Evolutionary conservation across 257 asterid species (phyloP), one percentile per base, ranked within the genome.

Genomic region (Ilex asprella): DNA sequence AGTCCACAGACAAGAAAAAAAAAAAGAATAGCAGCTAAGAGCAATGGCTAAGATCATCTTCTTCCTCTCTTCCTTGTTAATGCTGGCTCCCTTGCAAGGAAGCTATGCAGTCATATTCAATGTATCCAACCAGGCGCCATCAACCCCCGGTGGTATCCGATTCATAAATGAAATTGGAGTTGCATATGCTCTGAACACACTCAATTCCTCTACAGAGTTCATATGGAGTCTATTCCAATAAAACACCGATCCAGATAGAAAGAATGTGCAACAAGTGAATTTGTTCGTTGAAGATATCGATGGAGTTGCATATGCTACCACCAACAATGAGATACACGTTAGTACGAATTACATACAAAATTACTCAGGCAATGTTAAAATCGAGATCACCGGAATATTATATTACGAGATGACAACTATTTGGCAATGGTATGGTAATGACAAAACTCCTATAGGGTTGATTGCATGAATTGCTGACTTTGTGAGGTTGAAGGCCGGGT

Each of bases 371-470:
- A 65, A 83, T 2, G 69, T 81, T 31, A 86, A 63, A 30, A 65
- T 7, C 0, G 89, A 76, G 61, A 59, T 87, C 59, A 79, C 81
- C 0, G 94, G 94, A 3, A 79, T 87, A 27, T 1, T 87, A 4
- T 81, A 76, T 70, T 94, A 85, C 10, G 94, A 87, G 61, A 68
- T 67, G 83, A 68, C 86, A 0, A 94, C 85, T 12, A 29, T 85
- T 1, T 85, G 87, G 89, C 95, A 85, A 47, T 82, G 94, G 87
- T 65, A 68, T 1, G 94, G 95, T 11, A 75, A 76, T 6, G 81
- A 88, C 12, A 71, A 66, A 16, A 73, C 88, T 1, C 88, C 85
- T 0, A 76, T 73, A 0, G 86, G 89, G 3, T 59, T 87, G 50
- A 75, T 75, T 0, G 83, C 76, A 69, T 83, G 95, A 31, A 62